Conservation (phyloP, 805 yeast species). For the Starmerella riodocensis region DNA sequence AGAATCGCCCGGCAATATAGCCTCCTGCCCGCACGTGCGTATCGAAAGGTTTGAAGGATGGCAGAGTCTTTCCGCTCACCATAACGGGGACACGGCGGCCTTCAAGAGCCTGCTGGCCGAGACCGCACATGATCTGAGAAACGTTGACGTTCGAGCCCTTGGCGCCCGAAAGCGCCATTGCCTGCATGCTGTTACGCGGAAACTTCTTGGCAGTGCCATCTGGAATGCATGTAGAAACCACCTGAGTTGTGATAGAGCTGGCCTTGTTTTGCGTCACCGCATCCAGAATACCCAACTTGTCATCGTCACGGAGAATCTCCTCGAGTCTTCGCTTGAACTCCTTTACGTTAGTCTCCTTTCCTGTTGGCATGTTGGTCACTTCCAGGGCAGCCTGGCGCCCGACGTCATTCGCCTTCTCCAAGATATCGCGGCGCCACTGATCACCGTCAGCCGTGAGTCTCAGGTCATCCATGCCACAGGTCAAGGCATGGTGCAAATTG, state of each 20-base stretch:
- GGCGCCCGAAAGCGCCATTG: constrained; percentile 98
- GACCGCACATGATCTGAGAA: constrained; percentile 97
- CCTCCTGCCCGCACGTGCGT: constrained; percentile 99
- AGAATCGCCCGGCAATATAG: constrained; percentile 90
- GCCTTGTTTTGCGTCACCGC: constrained; percentile 92
- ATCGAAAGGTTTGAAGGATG: constrained; percentile 91
- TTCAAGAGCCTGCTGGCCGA: constrained; percentile 98
- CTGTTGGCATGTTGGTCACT: constrained; percentile 65
- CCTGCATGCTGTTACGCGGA: constrained; percentile 95
- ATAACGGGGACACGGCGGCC: constrained; percentile 99
- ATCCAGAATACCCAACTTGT: constrained; percentile 83
- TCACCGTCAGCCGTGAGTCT: constrained; percentile 87
- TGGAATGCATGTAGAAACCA: constrained; percentile 88
- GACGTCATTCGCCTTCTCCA: constrained; percentile 60
- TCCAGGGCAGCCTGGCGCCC: constrained; percentile 92
- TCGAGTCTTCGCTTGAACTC: constrained; percentile 81
- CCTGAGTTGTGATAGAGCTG: constrained; percentile 82
- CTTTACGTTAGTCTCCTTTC: constrained; percentile 39
- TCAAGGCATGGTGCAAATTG: constrained; percentile 81
- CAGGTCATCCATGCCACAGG: constrained; percentile 99
- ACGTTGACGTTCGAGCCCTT: constrained; percentile 97
- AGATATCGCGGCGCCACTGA: constrained; percentile 69
- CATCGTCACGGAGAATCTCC: constrained; percentile 87
- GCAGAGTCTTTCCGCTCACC: constrained; percentile 96
- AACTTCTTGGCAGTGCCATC: constrained; percentile 89